Evolutionary conservation across 2,329 filamentous ascomycete species (phyloP).

Genomic region (Alternaria atra): DNA sequence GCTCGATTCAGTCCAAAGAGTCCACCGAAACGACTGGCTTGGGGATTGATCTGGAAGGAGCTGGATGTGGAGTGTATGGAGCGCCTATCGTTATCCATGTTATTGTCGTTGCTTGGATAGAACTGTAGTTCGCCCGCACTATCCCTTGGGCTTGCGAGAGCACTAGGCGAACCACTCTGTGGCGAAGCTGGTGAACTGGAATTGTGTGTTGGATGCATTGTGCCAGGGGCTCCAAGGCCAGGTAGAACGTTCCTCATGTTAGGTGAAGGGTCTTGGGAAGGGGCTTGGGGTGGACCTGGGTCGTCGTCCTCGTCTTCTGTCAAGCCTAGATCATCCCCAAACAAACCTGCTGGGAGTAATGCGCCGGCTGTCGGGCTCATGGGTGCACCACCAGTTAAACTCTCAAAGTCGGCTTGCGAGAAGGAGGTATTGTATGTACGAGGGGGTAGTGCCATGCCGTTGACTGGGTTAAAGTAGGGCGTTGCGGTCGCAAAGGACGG

Average conservation of each 20-base stretch:
- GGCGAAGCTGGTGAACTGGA: slow-evolving; percentile 56
- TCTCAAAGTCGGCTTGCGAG: slow-evolving; percentile 70
- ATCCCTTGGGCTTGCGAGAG: slow-evolving; percentile 59
- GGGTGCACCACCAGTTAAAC: slow-evolving; percentile 70
- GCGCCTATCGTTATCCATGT: slow-evolving; percentile 56
- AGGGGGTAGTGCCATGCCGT: slow-evolving; percentile 66
- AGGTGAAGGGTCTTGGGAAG: slow-evolving; percentile 40
- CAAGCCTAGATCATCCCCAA: slow-evolving; percentile 69
- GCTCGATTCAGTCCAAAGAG: slow-evolving; percentile 69
- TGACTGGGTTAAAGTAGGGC: slow-evolving; percentile 66
- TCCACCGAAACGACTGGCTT: slow-evolving; percentile 63
- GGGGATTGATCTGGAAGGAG: slow-evolving; percentile 59
- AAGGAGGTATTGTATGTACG: slow-evolving; percentile 47
- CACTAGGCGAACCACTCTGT: slow-evolving; percentile 55
- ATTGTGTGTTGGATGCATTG: slow-evolving; percentile 43
- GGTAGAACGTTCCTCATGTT: slow-evolving; percentile 47
- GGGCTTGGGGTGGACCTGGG: slow-evolving; percentile 32
- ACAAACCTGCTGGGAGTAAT: slow-evolving; percentile 74
- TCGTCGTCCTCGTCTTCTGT: slow-evolving; percentile 47
- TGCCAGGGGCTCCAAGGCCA: slow-evolving; percentile 55
- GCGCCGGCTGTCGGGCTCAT: slow-evolving; percentile 80
- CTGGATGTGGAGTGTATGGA: slow-evolving; percentile 59
- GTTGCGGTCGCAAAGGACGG: slow-evolving; percentile 62
- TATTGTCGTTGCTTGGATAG: slow-evolving; percentile 52
- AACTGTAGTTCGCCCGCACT: slow-evolving; percentile 56